A percentile compares a stretch with the other conserved stretches of the same genome.
phyloP scores from a whole-genome alignment of 1,139 yeast species.

The Blastobotrys apis region DNA sequence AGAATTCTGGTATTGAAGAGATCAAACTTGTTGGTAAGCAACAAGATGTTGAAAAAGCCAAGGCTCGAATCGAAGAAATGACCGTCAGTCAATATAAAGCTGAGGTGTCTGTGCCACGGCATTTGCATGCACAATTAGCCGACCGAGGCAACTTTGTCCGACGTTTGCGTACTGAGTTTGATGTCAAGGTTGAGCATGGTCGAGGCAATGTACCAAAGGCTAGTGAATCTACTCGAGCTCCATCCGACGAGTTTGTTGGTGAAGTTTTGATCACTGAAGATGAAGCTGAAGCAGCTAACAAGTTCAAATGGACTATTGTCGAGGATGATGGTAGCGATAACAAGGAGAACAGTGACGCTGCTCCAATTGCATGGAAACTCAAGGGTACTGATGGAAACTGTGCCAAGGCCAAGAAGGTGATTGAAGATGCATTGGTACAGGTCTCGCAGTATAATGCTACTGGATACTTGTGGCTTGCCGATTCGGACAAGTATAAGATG shows the following conservation, averaged over 20 bases:
- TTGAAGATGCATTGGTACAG: constrained; percentile 35
- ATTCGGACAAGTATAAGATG: constrained; percentile 48
- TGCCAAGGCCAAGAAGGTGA: constrained; percentile 31
- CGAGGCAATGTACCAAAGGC: constrained; percentile 22
- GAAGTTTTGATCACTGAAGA: constrained; percentile 22
- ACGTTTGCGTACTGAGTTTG: constrained; percentile 49
- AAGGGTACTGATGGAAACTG: constrained; percentile 38
- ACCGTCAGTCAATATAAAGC: constrained; percentile 41
- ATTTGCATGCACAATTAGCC: constrained; percentile 56
- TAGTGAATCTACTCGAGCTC: constrained; percentile 23
- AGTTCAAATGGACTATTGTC: constrained; percentile 31
- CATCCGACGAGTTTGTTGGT: constrained; percentile 49
- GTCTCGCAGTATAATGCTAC: constrained; percentile 38
- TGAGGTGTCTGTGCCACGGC: constrained; percentile 54
- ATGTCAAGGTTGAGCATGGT: constrained; percentile 67
- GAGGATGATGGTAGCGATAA: constrained; percentile 22
- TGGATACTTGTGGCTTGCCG: constrained; percentile 49
- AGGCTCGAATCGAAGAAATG: constrained; percentile 30
- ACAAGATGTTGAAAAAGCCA: constrained; percentile 35
- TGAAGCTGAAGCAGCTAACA: constrained; percentile 20
- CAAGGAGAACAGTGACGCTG: constrained; percentile 39
- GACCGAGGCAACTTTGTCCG: constrained; percentile 67
- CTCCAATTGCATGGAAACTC: constrained; percentile 37
- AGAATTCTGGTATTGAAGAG: constrained; percentile 38
- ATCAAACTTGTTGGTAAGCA: constrained; percentile 34